phyloP scores from a whole-genome alignment of 768 basidiomycete genomes.

The Hygrocybe coccinea region DNA sequence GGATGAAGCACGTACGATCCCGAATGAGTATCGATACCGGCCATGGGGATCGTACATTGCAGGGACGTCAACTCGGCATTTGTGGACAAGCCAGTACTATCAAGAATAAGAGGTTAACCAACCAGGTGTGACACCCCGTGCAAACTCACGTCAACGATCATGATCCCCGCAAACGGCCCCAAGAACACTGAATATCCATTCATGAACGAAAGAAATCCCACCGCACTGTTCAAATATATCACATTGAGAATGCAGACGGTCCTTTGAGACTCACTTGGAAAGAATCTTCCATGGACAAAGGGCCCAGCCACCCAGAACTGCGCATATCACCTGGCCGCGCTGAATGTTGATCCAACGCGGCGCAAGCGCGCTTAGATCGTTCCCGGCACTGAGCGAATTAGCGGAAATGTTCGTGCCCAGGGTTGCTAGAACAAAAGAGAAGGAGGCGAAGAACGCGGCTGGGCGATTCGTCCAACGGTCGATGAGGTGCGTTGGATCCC shows the following conservation, averaged over 20 bases:
- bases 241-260: not conserved
- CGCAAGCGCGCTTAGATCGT: slow-evolving; percentile 77
- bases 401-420: slow-evolving; percentile 74
- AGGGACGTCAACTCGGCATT: slow-evolving; percentile 69
- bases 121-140: not conserved
- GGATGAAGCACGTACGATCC: slow-evolving; percentile 52
- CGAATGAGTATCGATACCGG: slow-evolving; percentile 71
- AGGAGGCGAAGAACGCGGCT: slow-evolving; percentile 77
- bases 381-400: slow-evolving; percentile 67
- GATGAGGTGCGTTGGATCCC: slow-evolving; percentile 77
- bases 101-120: not conserved
- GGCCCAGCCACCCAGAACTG: slow-evolving; percentile 78
- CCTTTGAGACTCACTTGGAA: slow-evolving; percentile 23
- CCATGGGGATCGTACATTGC: slow-evolving; percentile 80
- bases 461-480: slow-evolving; percentile 82
- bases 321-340: slow-evolving; percentile 75
- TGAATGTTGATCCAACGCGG: slow-evolving; percentile 78
- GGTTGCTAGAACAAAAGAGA: slow-evolving; percentile 68
- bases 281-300: slow-evolving; percentile 87
- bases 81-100: slow-evolving; percentile 77
- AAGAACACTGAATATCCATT: slow-evolving; percentile 82
- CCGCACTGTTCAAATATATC: slow-evolving; percentile 30
- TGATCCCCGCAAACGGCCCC: slow-evolving; percentile 78
- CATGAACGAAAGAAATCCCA: slow-evolving; percentile 73
- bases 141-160: slow-evolving; percentile 42